These are phyloP conservation scores for Yarrowia sp. DNA, from an alignment of 805 yeast species.

Conservation along the genomic window DNA sequence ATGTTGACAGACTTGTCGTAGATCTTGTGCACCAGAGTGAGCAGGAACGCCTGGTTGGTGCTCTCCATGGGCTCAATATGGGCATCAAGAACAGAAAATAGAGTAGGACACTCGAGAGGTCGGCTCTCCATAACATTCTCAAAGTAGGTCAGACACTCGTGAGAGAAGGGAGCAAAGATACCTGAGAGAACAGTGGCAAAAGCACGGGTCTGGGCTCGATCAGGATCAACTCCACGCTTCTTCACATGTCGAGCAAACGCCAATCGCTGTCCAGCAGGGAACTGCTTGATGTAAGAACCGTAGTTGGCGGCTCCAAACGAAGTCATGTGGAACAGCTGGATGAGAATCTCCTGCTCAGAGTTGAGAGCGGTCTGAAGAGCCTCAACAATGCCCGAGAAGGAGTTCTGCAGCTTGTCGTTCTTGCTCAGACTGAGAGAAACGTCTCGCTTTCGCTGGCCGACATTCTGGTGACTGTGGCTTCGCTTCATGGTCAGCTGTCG, in stretches of 20 bases:
- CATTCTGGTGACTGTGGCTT: constrained; percentile 21
- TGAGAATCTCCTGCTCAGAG: constrained; percentile 58
- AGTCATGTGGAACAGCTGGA: constrained; percentile 57
- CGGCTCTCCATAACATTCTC: constrained; percentile 51
- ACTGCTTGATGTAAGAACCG: constrained; percentile 53
- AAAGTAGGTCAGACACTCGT: constrained; percentile 49
- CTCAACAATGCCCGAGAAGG: constrained; percentile 36
- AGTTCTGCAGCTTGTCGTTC: constrained; percentile 29
- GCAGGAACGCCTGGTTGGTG: constrained; percentile 69
- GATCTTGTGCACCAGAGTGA: constrained; percentile 59
- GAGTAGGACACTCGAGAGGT: constrained; percentile 54
- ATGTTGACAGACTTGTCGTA: constrained; percentile 58
- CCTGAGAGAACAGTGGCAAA: constrained; percentile 56
- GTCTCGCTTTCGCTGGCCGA: constrained; percentile 21
- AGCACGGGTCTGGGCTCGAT: constrained; percentile 58
- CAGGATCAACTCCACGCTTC: constrained; percentile 54
- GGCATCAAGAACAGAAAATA: constrained; percentile 55
- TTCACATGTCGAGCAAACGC: constrained; percentile 45
- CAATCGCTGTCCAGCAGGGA: constrained; percentile 42
- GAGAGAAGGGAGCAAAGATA: constrained; percentile 54
- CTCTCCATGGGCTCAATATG: constrained; percentile 47
- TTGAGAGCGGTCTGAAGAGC: constrained; percentile 31
- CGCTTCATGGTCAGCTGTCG: constrained; percentile 34
- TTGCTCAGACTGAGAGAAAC: constrained; percentile 32
- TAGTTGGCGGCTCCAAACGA: constrained; percentile 52